These are phyloP conservation scores for Kuraishia cidri DNA, from an alignment of 805 yeast species.

Conservation along the genomic window DNA sequence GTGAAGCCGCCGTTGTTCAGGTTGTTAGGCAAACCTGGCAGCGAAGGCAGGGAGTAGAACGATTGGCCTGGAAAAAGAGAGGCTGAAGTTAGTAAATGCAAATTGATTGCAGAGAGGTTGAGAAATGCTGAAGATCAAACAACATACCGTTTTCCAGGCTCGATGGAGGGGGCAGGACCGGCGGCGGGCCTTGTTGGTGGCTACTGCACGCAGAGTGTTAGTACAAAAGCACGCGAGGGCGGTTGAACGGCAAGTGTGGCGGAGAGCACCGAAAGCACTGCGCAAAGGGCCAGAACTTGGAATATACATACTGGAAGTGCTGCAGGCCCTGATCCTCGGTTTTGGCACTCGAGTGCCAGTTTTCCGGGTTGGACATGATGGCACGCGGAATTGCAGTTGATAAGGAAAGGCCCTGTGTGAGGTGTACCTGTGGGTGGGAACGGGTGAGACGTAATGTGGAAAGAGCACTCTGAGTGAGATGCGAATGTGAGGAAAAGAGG, in stretches of 20 bases:
- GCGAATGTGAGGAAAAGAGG: not conserved
- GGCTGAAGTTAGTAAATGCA: constrained; percentile 1
- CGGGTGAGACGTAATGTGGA: no score
- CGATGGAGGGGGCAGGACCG: constrained; percentile 53
- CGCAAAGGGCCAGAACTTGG: no score
- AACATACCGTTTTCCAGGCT: constrained; percentile 39
- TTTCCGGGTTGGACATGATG: constrained; percentile 7
- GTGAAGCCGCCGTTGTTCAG: constrained; percentile 31
- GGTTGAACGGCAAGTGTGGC: no score
- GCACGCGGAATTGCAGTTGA: no score
- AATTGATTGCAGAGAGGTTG: not conserved
- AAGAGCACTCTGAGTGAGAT: no score
- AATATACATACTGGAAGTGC: no score
- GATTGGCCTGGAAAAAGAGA: constrained; percentile 26
- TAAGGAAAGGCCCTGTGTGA: no score
- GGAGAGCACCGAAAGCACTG: no score
- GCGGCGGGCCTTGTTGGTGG: constrained; percentile 42
- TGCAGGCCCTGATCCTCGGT: no score
- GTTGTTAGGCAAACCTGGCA: constrained; percentile 39
- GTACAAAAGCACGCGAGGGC: no score
- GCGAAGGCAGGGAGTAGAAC: constrained; percentile 41
- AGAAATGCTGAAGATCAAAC: not conserved
- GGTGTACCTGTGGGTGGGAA: no score
- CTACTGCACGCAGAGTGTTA: constrained; percentile 18
- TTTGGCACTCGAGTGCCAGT: no score